phyloP scores from a whole-genome alignment of 192 early-diverging fungal species.

The Backusella westeae region DNA sequence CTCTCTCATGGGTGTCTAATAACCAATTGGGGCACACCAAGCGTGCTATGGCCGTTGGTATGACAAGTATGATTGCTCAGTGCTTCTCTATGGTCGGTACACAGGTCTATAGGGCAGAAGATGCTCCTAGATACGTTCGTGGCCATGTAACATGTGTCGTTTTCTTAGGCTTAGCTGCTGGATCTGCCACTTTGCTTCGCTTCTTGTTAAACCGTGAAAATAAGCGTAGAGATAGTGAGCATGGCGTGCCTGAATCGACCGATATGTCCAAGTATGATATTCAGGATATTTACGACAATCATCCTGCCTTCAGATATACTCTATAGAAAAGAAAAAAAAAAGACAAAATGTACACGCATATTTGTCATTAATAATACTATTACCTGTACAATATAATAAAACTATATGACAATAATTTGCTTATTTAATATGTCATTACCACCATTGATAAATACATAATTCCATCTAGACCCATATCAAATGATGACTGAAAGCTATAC shows the following conservation, averaged over 20 bases:
- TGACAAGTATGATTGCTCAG: conserved; percentile 53
- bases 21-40: conserved; percentile 61
- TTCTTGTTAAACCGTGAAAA: conserved; percentile 36
- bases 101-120: conserved; percentile 52
- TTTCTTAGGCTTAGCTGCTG: conserved; percentile 15
- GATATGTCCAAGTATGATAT: not conserved
- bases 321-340: not conserved
- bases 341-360: not conserved
- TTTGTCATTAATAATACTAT: not conserved
- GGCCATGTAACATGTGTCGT: conserved; percentile 40
- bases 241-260: conserved; percentile 6
- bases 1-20: conserved; percentile 53
- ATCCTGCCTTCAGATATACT: conserved; percentile 3
- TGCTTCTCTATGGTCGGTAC: conserved; percentile 52
- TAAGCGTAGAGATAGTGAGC: conserved; percentile 16
- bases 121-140: conserved; percentile 49
- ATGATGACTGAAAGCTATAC: no score
- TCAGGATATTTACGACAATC: conserved; percentile 1
- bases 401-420: not conserved
- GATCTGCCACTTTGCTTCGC: conserved; percentile 20
- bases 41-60: conserved; percentile 51
- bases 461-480: no score
- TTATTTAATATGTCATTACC: not conserved
- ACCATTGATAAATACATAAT: no score
- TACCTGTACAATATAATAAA: not conserved